Evolutionary conservation across 345 rosid species (phyloP).

Genomic region (Cardamine resedifolia): DNA sequence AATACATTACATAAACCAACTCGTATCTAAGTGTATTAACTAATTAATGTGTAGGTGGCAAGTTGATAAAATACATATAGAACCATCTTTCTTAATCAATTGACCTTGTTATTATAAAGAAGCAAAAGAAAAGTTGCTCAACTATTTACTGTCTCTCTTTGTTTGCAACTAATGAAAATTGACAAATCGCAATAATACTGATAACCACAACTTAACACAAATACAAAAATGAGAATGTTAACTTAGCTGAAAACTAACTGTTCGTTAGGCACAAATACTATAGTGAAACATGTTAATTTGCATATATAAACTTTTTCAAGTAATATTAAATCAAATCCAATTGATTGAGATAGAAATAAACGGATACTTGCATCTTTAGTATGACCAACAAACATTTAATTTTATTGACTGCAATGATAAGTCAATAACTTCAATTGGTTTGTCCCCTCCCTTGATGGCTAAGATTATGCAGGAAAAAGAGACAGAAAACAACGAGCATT

Average conservation of each 20-base stretch:
- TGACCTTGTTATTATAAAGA: neutral
- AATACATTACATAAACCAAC: neutral
- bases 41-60: neutral
- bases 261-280: neutral
- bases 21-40: too few relatives aligned
- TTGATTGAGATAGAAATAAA: neutral
- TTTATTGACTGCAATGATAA: conserved; percentile 2
- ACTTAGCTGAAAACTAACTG: neutral
- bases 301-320: neutral
- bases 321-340: neutral
- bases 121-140: conserved; percentile 5
- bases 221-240: neutral
- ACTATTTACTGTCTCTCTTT: neutral
- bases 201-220: conserved; percentile 9
- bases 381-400: neutral
- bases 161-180: neutral
- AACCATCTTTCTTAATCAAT: neutral
- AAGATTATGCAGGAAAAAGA: neutral
- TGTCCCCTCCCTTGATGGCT: neutral
- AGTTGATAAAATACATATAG: conserved; percentile 2
- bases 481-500: neutral
- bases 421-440: conserved; percentile 2
- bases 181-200: conserved; percentile 4
- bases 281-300: neutral
- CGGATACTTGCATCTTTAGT: neutral